A percentile compares a stretch with the other conserved stretches of the same genome.
Conservation (phyloP, 495 filamentous ascomycete genomes). For the Podospora appendiculata region DNA sequence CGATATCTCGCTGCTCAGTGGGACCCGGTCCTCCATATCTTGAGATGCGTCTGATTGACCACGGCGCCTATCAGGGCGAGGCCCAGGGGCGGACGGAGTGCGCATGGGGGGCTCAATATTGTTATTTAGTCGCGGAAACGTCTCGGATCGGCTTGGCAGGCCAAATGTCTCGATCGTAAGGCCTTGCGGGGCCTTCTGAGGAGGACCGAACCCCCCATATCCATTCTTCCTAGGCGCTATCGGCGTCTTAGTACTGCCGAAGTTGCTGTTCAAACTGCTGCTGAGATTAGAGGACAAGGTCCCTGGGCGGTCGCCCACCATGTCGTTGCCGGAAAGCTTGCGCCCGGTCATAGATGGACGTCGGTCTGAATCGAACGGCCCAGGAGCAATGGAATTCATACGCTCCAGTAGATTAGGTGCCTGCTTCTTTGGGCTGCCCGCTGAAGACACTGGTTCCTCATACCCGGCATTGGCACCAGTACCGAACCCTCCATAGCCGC, state of each 20-base stretch:
- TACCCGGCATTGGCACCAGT: constrained; percentile 49
- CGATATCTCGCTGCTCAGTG: constrained; percentile 18
- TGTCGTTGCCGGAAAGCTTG: constrained; percentile 9
- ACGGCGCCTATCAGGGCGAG: constrained; percentile 28
- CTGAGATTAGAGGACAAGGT: constrained; percentile 37
- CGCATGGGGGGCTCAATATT: constrained; percentile 29
- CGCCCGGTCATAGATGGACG: constrained; percentile 18
- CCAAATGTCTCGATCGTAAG: constrained; percentile 27
- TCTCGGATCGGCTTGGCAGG: constrained; percentile 44
- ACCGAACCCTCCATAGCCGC: constrained; percentile 34
- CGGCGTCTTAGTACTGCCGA: constrained; percentile 25
- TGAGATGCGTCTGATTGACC: constrained; percentile 21
- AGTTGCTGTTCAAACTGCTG: constrained; percentile 30
- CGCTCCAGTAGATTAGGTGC: constrained; percentile 45
- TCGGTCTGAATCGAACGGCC: constrained; percentile 50
- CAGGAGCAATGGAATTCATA: constrained; percentile 59
- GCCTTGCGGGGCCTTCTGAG: constrained; percentile 21
- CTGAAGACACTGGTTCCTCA: constrained; percentile 25
- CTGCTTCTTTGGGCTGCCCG: constrained; percentile 33
- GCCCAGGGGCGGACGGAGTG: constrained; percentile 38
- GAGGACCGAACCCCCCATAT: constrained; percentile 41
- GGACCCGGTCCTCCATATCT: constrained; percentile 8
- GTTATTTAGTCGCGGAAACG: constrained; percentile 41
- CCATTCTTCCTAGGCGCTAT: constrained; percentile 38
- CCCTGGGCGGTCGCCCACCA: constrained; percentile 22